A percentile compares a stretch with the other conserved stretches of the same genome.
Conservation (phyloP, 2,329 filamentous ascomycete species). For the Sporothrix humicola region DNA sequence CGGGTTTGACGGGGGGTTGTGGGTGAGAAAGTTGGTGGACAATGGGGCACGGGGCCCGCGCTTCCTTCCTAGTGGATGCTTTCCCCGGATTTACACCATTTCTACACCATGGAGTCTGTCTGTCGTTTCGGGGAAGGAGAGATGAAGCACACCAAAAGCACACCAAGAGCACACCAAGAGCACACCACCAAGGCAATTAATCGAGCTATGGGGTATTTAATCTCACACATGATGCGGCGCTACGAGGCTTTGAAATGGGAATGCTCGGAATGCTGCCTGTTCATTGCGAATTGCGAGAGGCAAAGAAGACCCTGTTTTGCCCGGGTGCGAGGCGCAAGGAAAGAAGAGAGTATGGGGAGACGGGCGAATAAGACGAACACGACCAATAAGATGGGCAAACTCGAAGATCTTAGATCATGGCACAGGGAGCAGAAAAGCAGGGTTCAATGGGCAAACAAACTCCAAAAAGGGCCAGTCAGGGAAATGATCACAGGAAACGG, state of each 20-base stretch:
- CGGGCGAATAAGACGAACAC: not conserved
- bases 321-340: not conserved
- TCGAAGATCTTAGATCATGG: not conserved
- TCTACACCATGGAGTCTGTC: not conserved
- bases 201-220: not conserved
- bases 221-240: not conserved
- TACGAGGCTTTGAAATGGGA: not conserved
- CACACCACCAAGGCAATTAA: not conserved
- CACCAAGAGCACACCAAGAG: not conserved
- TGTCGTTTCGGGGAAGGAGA: not conserved
- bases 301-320: conserved; percentile 12
- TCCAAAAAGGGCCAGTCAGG: conserved; percentile 1
- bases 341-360: not conserved
- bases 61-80: conserved; percentile 7
- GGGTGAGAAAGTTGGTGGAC: not conserved
- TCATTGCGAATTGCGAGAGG: conserved; percentile 10
- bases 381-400: not conserved
- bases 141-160: not conserved
- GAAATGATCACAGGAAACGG: conserved; percentile 11
- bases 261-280: conserved; percentile 6
- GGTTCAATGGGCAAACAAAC: not conserved
- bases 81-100: conserved; percentile 15
- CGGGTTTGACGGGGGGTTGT: not conserved
- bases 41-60: conserved; percentile 10
- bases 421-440: not conserved